Conservation (phyloP, 257 asterid species). For the Capsicum baccatum region DNA sequence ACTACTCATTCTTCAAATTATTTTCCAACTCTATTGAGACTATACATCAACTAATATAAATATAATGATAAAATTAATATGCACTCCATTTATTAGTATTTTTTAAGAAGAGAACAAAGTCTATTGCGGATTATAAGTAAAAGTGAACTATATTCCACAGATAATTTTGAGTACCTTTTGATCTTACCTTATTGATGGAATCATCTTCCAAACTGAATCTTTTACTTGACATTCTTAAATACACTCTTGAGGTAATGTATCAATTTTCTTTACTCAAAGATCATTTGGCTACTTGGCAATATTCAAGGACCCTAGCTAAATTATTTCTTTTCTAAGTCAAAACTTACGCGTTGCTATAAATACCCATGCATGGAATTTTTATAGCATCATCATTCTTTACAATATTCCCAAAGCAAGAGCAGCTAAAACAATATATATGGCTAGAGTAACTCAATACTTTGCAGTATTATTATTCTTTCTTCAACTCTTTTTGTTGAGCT, state of each 20-base stretch:
- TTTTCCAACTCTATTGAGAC: too few relatives aligned
- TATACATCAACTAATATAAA: too few relatives aligned
- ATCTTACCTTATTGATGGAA: slow-evolving; percentile 30
- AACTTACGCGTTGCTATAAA: slow-evolving; percentile 15
- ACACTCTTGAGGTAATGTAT: slow-evolving; percentile 13
- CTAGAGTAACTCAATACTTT: slow-evolving; percentile 5
- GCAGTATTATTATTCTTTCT: neutral
- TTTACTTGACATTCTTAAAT: slow-evolving; percentile 31
- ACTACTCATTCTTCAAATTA: too few relatives aligned
- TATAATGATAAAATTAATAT: too few relatives aligned
- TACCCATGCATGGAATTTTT: neutral
- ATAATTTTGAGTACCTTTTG: neutral
- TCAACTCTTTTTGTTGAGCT: slow-evolving; percentile 20
- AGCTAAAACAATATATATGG: neutral
- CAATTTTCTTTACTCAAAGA: neutral
- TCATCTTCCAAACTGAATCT: slow-evolving; percentile 34
- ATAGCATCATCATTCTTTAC: neutral
- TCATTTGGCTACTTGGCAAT: slow-evolving; percentile 13
- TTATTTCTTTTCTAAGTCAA: slow-evolving; percentile 9
- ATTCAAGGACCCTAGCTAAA: neutral
- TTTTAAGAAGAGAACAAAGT: too few relatives aligned
- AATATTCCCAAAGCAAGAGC: slow-evolving; percentile 1
- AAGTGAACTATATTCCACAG: neutral
- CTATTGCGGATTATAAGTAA: too few relatives aligned
- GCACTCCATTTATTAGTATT: too few relatives aligned